phyloP scores from a whole-genome alignment of 208 protist genomes.

The Phytomonas sp. region DNA sequence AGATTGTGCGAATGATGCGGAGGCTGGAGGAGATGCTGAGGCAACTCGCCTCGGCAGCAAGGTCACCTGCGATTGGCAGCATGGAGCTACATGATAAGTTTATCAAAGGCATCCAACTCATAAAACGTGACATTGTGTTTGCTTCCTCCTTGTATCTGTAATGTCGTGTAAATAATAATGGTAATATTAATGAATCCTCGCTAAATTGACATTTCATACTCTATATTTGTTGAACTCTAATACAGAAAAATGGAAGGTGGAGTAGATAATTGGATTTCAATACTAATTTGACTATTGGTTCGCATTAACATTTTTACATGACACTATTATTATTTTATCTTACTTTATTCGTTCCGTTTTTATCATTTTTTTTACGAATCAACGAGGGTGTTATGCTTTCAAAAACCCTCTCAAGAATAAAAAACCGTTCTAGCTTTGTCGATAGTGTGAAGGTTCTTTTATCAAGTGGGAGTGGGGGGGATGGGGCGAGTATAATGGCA shows the following conservation, averaged over 20 bases:
- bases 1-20: slow-evolving; percentile 97
- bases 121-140: slow-evolving; percentile 99
- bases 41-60: slow-evolving; percentile 96
- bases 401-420: slow-evolving; percentile 9
- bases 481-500: slow-evolving; percentile 83
- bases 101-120: slow-evolving; percentile 90
- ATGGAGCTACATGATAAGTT: slow-evolving; percentile 98
- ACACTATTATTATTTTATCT: slow-evolving; percentile 2
- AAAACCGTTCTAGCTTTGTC: slow-evolving; percentile 18
- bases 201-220: slow-evolving; percentile 5
- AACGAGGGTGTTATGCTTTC: slow-evolving; percentile 3
- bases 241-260: not conserved
- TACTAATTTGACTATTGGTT: slow-evolving; percentile 13
- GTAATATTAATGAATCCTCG: slow-evolving; percentile 5
- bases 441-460: slow-evolving; percentile 82
- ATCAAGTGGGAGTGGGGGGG: slow-evolving; percentile 73
- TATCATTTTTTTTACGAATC: slow-evolving; percentile 11
- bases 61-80: slow-evolving; percentile 96
- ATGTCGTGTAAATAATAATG: slow-evolving; percentile 1
- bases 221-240: slow-evolving; percentile 2
- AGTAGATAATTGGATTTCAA: slow-evolving; percentile 8
- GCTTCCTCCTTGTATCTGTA: slow-evolving; percentile 97
- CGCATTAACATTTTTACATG: slow-evolving; percentile 9
- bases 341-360: not conserved
- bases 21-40: slow-evolving; percentile 97